Conservation (phyloP, 139 green algal genomes). For the Eudorina sp. region DNA sequence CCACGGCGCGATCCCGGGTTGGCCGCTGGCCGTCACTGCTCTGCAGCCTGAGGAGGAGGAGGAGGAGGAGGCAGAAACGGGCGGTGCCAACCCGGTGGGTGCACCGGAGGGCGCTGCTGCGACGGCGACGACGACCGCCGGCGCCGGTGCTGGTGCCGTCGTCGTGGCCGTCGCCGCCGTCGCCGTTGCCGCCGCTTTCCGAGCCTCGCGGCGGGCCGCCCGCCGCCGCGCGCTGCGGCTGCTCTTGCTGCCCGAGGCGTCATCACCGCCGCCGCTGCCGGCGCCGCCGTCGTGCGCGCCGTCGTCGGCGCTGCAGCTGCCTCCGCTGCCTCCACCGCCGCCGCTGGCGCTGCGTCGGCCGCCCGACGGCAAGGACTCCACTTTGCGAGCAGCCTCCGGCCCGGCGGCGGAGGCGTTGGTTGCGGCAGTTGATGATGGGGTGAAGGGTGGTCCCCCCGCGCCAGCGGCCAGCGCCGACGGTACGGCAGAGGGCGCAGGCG, state of each 20-base stretch:
- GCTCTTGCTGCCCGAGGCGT: neutral
- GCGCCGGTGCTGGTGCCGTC: neutral
- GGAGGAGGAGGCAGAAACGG: no score
- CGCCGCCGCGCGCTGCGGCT: constrained; percentile 27
- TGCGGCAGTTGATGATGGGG: neutral
- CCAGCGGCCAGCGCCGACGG: neutral
- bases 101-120: no score
- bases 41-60: no score
- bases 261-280: neutral
- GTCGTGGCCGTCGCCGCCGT: neutral
- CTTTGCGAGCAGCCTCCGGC: neutral
- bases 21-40: no score
- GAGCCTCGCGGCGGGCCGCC: constrained; percentile 29
- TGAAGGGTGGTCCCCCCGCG: neutral
- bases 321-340: neutral
- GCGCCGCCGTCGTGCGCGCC: neutral
- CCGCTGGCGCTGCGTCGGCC: neutral
- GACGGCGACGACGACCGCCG: neutral
- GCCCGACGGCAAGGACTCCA: neutral
- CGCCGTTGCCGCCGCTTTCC: constrained; percentile 1
- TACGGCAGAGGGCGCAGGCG: neutral
- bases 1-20: no score
- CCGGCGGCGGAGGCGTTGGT: neutral
- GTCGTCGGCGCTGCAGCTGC: neutral
- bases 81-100: no score